Conservation (phyloP, 73 alveolate genomes). For the Paramecium tetraurelia region DNA sequence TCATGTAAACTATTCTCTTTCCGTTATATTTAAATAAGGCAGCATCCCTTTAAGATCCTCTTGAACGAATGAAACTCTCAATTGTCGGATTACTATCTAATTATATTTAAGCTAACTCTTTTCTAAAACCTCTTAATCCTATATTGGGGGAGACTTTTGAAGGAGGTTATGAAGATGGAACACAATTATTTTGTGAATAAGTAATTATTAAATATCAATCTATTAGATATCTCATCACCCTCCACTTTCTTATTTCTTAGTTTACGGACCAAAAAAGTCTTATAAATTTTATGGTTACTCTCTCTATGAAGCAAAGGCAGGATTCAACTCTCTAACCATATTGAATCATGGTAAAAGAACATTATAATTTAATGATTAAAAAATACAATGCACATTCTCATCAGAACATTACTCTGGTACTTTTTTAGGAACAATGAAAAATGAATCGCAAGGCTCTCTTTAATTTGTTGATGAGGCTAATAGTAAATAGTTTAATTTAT, state of each 20-base stretch:
- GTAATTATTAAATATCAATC: background rate
- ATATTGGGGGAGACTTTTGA: constrained; percentile 97
- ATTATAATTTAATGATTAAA: constrained; percentile 1
- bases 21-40: constrained; percentile 70
- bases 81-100: constrained; percentile 65
- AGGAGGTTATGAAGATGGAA: constrained; percentile 93
- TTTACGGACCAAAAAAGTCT: constrained; percentile 53
- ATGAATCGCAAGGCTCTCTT: constrained; percentile 57
- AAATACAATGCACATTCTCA: constrained; percentile 31
- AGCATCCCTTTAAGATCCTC: constrained; percentile 57
- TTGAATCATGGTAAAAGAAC: constrained; percentile 55
- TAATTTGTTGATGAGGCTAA: constrained; percentile 56
- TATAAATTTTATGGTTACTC: constrained; percentile 62
- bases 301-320: constrained; percentile 67
- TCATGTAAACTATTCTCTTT: constrained; percentile 45
- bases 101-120: constrained; percentile 61
- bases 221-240: constrained; percentile 91
- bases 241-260: constrained; percentile 72
- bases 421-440: constrained; percentile 66
- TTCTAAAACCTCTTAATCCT: constrained; percentile 95
- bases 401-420: constrained; percentile 66
- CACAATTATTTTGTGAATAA: constrained; percentile 92
- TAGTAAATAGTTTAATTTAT: background rate
- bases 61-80: constrained; percentile 68
- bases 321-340: constrained; percentile 63